These are phyloP conservation scores for Geotrichum cucujoidarum DNA, from an alignment of 1,139 yeast species.

Conservation along the genomic window DNA sequence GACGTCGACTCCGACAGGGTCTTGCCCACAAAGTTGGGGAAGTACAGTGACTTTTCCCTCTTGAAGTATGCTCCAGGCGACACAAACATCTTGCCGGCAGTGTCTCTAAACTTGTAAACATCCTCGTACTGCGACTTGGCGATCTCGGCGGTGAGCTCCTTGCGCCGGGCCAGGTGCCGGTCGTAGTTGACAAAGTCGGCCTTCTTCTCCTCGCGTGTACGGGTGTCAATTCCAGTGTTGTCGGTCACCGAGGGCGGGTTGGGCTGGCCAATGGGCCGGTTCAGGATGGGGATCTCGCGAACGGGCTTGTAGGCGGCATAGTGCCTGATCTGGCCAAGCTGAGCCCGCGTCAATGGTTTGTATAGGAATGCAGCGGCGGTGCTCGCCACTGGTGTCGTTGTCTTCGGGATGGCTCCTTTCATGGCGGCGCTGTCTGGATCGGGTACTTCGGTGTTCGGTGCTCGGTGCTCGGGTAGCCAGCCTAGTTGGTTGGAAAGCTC, in stretches of 20 bases:
- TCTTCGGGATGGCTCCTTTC: too few relatives aligned
- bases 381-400: too few relatives aligned
- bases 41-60: constrained; percentile 67
- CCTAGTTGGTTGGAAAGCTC: too few relatives aligned
- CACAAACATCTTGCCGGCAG: constrained; percentile 77
- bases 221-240: constrained; percentile 37
- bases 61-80: constrained; percentile 77
- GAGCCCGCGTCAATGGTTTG: too few relatives aligned
- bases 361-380: too few relatives aligned
- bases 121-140: constrained; percentile 86
- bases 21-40: constrained; percentile 75
- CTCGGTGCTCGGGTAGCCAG: too few relatives aligned
- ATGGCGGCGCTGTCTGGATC: too few relatives aligned
- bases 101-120: constrained; percentile 68
- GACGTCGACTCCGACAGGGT: constrained; percentile 37
- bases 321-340: constrained; percentile 2
- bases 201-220: constrained; percentile 38
- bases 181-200: constrained; percentile 47
- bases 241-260: constrained; percentile 39
- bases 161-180: constrained; percentile 35
- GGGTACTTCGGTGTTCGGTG: too few relatives aligned
- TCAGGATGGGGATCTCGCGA: constrained; percentile 36
- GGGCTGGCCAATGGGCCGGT: constrained; percentile 45
- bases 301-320: constrained; percentile 15
- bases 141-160: constrained; percentile 49